Evolutionary conservation across 1,139 yeast species (phyloP), one percentile per base, ranked within the genome.

Genomic region (Yamadazyma diddensiae): DNA sequence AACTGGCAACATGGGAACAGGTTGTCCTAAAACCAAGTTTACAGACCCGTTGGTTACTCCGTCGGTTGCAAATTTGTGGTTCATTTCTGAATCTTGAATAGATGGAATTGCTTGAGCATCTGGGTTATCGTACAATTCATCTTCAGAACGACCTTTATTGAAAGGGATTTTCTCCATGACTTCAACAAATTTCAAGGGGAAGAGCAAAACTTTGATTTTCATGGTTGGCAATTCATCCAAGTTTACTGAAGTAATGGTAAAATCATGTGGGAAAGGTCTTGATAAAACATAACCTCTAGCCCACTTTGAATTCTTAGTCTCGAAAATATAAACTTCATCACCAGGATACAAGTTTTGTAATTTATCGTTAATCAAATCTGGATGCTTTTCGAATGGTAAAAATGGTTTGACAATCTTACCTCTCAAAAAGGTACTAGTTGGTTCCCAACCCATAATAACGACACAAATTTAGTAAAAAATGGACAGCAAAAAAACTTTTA

Each of bases 271-370:
- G 38, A 78, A 62, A 4, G 90, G 87, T 42, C 74, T 73, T 28
- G 72, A 49, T 26, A 78, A 64, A 4, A 76, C 69, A 54, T 86
- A 85, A 13, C 90, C 95, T 49, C 95, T 70, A 22, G 81, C 88
- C 95, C 95, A 86, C 39, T 73, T 73, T 11, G 68, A 67, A 28
- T 64, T 65, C 43, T 73, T 74, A 19, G 79, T 67, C 55, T 87
- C 96, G 50, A 87, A 84, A 21, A 85, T 65, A 54, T 74, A 85
- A 19, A 85, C 79, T 42, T 82, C 85, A 53, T 87, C 95, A 22
- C 96, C 96, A 14, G 87, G 82, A 50, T 79, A 81, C 34, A 86
- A 56, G 47, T 82, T 77, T 41, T 62, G 64, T 56, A 73, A 73
- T 44, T 56, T 52, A 3, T 53, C 62, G 42, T 65, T 65, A 35